Base-by-base conservation (phyloP, 805 yeast genomes). In the Candida vartiovaarae region DNA sequence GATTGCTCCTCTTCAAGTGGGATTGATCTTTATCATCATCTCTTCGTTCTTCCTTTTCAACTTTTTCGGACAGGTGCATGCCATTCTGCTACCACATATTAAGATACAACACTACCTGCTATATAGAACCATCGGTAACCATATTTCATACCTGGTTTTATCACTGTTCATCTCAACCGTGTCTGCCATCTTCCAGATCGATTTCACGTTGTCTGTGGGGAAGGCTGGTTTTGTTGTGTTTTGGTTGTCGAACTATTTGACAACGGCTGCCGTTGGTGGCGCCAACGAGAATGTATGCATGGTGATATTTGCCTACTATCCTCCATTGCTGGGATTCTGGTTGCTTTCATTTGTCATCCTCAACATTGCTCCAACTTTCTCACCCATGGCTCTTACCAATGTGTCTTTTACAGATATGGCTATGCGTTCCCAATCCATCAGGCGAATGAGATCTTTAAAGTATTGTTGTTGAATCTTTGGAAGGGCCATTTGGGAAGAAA, bases 181-280 rank as follows among this genome's bases (percentile, higher is more conserved):
- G 5, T 72, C 85, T 33, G 74, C 82, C 15, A 86, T 85, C 1
- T 80, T 78, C 67, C 87, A 82, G 54, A 71, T 82, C 29, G 74
- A 77, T 52, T 74, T 81, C 57, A 70, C 75, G 10, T 54, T 42
- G 3, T 64, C 85, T 0, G 84, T 77, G 65, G 89, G 87, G 2
- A 68, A 62, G 29, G 76, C 79, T 7, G 95, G 95, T 0, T 84
- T 84, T 61, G 71, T 85, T 34, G 80, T 84, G 2, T 75, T 74
- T 49, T 86, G 95, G 95, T 72, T 82, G 76, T 52, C 78, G 31
- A 71, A 80, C 6, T 85, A 67, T 59, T 52, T 85, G 40, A 74
- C 86, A 6, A 80, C 85, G 86, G 65, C 78, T 49, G 86, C 90
- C 1, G 82, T 84, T 32, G 95, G 95, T 46, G 76, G 83, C 36